phyloP scores from a whole-genome alignment of 2,329 filamentous ascomycete species.

The Colletotrichum cereale region DNA sequence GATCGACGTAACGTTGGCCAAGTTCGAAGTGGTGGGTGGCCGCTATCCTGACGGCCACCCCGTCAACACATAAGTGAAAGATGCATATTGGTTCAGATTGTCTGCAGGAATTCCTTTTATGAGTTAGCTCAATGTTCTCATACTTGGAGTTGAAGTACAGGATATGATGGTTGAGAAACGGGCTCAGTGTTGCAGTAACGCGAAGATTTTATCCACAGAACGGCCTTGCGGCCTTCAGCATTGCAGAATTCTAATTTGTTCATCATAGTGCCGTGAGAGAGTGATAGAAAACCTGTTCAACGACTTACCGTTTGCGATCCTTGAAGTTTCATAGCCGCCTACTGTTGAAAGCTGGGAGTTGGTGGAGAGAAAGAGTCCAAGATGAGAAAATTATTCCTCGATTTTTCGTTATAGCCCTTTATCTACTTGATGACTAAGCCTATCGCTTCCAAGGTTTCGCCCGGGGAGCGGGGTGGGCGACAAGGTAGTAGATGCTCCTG shows the following conservation, averaged over 20 bases:
- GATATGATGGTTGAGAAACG: not conserved
- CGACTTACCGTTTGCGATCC: slow-evolving; percentile 31
- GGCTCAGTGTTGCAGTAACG: slow-evolving; percentile 38
- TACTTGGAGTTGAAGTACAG: not conserved
- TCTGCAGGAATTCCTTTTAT: not conserved
- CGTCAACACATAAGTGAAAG: slow-evolving; percentile 51
- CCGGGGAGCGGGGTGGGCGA: not conserved
- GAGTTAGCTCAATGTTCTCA: slow-evolving; percentile 3
- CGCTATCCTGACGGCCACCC: slow-evolving; percentile 59
- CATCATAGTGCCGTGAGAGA: slow-evolving; percentile 44
- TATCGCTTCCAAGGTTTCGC: not conserved
- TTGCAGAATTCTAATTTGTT: slow-evolving; percentile 61
- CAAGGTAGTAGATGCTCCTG: not conserved
- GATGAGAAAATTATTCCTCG: slow-evolving; percentile 9
- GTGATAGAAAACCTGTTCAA: slow-evolving; percentile 50
- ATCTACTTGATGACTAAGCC: slow-evolving; percentile 31
- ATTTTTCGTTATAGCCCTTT: slow-evolving; percentile 20
- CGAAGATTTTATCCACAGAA: slow-evolving; percentile 50
- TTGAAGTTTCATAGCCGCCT: not conserved
- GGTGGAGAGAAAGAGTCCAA: not conserved
- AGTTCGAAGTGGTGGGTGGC: slow-evolving; percentile 60
- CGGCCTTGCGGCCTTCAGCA: slow-evolving; percentile 53
- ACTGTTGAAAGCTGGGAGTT: slow-evolving; percentile 1
- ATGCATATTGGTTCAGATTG: not conserved
- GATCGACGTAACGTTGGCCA: slow-evolving; percentile 63